Evolutionary conservation across 1,284 basidiomycete genomes (phyloP).

Genomic region (Rhodotorula mucilaginosa): DNA sequence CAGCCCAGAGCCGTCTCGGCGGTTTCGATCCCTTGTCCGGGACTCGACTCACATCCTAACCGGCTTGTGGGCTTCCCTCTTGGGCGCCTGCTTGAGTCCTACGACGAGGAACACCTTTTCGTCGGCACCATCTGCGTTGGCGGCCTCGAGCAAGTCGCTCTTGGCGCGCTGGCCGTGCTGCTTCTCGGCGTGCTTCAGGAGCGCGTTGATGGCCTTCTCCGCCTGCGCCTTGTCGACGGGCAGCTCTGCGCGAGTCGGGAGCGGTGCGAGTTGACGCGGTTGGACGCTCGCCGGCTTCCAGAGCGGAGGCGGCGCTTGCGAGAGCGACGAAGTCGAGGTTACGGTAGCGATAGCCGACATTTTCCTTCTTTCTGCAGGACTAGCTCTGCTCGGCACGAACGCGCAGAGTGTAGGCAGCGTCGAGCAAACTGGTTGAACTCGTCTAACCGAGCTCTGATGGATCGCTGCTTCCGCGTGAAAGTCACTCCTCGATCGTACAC

Average conservation of each 20-base stretch:
- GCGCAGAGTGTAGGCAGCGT: no score
- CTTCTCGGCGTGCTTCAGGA: slow-evolving; percentile 67
- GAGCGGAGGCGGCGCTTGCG: slow-evolving; percentile 31
- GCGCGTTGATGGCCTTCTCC: slow-evolving; percentile 69
- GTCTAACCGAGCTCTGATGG: no score
- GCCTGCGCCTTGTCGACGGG: slow-evolving; percentile 69
- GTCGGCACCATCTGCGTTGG: slow-evolving; percentile 53
- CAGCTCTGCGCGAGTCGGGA: slow-evolving; percentile 32
- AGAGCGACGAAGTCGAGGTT: slow-evolving; percentile 1
- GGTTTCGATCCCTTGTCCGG: neutral
- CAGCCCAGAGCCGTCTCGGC: neutral
- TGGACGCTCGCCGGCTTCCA: slow-evolving; percentile 36
- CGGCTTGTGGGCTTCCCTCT: slow-evolving; percentile 71
- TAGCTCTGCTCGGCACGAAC: no score
- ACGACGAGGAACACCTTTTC: slow-evolving; percentile 76
- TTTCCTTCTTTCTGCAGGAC: no score
- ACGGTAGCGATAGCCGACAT: slow-evolving; percentile 20
- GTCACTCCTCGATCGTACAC: no score
- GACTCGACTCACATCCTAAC: slow-evolving; percentile 66
- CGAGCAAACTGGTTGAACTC: no score
- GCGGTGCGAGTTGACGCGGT: slow-evolving; percentile 26
- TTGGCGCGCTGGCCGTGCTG: slow-evolving; percentile 64
- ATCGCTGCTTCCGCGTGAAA: no score
- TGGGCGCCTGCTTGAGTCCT: slow-evolving; percentile 69
- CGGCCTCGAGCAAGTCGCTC: slow-evolving; percentile 70